Evolutionary conservation across 352 stramenopile species (phyloP).

Genomic region (Pythium phragmiticola): DNA sequence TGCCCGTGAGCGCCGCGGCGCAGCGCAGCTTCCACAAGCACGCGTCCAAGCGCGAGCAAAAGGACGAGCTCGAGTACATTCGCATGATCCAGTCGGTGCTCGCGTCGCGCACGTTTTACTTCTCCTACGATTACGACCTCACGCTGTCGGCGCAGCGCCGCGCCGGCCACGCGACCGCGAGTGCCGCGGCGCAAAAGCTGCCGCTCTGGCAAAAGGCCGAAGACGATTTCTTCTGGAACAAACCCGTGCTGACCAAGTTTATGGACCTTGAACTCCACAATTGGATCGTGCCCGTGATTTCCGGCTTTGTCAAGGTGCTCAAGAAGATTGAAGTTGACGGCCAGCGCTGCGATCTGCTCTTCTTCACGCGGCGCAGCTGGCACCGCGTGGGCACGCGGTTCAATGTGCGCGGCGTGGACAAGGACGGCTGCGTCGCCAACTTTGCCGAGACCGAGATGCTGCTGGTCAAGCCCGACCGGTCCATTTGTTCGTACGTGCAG

Average conservation of each 20-base stretch:
- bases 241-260: constrained; percentile 56
- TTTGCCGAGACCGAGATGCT: constrained; percentile 96
- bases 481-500: constrained; percentile 90
- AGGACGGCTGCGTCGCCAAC: constrained; percentile 88
- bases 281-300: constrained; percentile 71
- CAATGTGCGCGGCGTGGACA: constrained; percentile 90
- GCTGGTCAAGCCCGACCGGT: constrained; percentile 56
- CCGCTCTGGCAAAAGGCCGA: constrained; percentile 69
- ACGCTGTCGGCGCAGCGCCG: constrained; percentile 58
- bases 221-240: constrained; percentile 93
- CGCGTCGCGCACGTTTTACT: constrained; percentile 61
- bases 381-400: constrained; percentile 90
- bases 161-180: constrained; percentile 31
- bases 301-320: constrained; percentile 65
- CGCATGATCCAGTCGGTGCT: constrained; percentile 53
- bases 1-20: constrained; percentile 49
- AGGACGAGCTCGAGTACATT: constrained; percentile 54
- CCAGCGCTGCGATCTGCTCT: constrained; percentile 58
- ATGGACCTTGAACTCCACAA: constrained; percentile 48
- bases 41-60: constrained; percentile 51
- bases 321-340: constrained; percentile 65
- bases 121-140: constrained; percentile 67
- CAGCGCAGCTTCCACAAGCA: constrained; percentile 55
- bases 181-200: constrained; percentile 23
- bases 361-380: constrained; percentile 70